Conservation (phyloP, 148 eudicot species). For the Drosera capensis region DNA sequence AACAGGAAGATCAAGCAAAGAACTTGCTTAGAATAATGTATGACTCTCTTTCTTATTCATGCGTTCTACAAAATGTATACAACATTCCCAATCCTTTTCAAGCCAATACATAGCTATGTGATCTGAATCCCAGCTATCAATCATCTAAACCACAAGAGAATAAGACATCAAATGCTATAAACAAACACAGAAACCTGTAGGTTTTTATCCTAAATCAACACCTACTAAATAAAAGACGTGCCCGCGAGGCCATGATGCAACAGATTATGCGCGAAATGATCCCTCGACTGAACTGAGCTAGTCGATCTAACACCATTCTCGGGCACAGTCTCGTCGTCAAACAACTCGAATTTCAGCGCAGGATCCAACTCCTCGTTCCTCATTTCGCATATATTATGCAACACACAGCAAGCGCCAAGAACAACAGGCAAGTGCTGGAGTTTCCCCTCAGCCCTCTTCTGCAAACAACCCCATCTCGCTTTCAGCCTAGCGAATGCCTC, state of each 20-base stretch:
- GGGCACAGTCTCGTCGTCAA: slow-evolving; percentile 43
- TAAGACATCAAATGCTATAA: neutral
- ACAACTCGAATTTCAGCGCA: slow-evolving; percentile 26
- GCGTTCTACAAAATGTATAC: too few species aligned
- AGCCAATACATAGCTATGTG: too few species aligned
- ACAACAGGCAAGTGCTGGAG: slow-evolving; percentile 57
- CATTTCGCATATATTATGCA: slow-evolving; percentile 65
- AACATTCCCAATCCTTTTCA: too few species aligned
- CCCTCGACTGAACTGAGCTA: slow-evolving; percentile 31
- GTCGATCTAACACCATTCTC: slow-evolving; percentile 29
- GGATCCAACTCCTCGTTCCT: slow-evolving; percentile 24
- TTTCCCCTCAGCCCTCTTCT: slow-evolving; percentile 65
- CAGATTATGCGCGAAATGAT: slow-evolving; percentile 63
- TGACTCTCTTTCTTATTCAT: too few species aligned
- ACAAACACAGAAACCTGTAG: neutral
- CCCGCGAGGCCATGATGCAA: slow-evolving; percentile 31
- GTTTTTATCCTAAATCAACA: neutral
- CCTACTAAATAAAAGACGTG: neutral
- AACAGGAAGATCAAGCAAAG: too few species aligned
- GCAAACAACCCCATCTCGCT: slow-evolving; percentile 59
- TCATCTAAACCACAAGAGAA: too few species aligned
- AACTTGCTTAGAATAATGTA: too few species aligned
- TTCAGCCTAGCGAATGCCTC: slow-evolving; percentile 45
- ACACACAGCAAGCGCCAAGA: slow-evolving; percentile 57
- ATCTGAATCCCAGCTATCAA: too few species aligned